Evolutionary conservation across 176 grass and related monocot species (phyloP), one percentile per base, ranked within the genome.

Genomic region (Lolium rigidum): DNA sequence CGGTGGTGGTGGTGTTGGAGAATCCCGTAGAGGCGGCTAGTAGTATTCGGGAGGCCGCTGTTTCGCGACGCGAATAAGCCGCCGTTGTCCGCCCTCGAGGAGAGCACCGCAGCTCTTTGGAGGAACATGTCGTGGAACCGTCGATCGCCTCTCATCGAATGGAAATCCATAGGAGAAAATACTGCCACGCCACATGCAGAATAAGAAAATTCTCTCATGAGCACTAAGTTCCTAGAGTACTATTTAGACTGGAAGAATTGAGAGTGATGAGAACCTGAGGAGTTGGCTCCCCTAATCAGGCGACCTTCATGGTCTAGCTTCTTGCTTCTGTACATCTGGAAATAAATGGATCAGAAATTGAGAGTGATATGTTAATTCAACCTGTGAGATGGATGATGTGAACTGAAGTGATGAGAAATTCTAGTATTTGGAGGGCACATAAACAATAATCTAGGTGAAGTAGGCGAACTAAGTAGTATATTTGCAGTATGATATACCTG

Each of bases 241-340:
- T 35, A 74, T 8, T 12, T 4, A 62, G 15, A 37, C 21, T 4
- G 63, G 50, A 43, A 59, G 10, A 20, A 64, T 51, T 55, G 6
- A 14, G 77, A 82, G 39, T 15, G 46, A 55, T 69, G 10, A 24
- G 35, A 90, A 95, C 93, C 93, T 90, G 93, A 90, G 70, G 93
- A 88, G 72, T 86, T 65, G 62, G 80, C 72, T 85, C 90, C 86
- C 61, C 86, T 98, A 38, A 91, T 89, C 70, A 87, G 88, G 43
- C 88, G 86, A 46, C 91, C 89, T 16, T 93, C 82, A 26, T 98
- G 87, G 64, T 95, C 97, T 21, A 92, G 39, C 80, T 98, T 98
- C 85, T 98, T 98, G 94, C 92, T 96, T 80, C 94, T 88, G 63
- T 98, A 98, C 97, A 98, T 98, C 97, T 98, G 90, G 78, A 78